These are phyloP conservation scores for Cinnamomum chago DNA, from an alignment of 164 flowering plant genomes.

Conservation along the genomic window DNA sequence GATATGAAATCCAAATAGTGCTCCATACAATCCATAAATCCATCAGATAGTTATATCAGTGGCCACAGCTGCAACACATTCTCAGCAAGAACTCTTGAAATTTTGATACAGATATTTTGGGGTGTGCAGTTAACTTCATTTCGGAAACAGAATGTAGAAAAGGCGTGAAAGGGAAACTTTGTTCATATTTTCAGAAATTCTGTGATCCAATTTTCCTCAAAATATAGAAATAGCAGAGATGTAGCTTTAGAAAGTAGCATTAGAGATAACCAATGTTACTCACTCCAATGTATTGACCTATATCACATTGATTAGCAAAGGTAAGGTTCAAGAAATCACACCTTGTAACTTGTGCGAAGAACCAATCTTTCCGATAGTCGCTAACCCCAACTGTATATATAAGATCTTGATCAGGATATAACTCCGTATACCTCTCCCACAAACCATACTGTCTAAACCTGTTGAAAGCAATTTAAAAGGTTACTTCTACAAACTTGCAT, in stretches of 20 bases:
- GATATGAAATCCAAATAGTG: too few species aligned
- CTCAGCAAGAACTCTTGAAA: not conserved
- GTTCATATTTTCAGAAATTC: not conserved
- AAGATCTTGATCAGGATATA: conserved; percentile 64
- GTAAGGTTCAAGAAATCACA: conserved; percentile 8
- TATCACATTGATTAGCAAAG: too few species aligned
- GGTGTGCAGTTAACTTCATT: not conserved
- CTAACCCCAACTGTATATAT: conserved; percentile 53
- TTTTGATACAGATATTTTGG: not conserved
- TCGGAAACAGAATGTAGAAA: not conserved
- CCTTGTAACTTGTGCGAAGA: conserved; percentile 79
- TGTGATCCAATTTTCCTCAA: not conserved
- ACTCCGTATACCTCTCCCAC: conserved; percentile 77
- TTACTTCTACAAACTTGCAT: not conserved
- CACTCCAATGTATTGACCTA: not conserved
- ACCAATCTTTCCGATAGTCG: conserved; percentile 69
- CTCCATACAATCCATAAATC: too few species aligned
- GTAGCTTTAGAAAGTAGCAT: not conserved
- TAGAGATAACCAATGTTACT: not conserved
- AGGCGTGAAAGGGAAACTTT: not conserved
- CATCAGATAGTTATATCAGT: too few species aligned
- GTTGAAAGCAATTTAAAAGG: not conserved
- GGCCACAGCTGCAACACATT: too few species aligned
- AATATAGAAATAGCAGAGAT: not conserved
- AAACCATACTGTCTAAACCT: conserved; percentile 86